Base-by-base conservation (phyloP, 164 flowering plant species). In the Litsea cubeba region DNA sequence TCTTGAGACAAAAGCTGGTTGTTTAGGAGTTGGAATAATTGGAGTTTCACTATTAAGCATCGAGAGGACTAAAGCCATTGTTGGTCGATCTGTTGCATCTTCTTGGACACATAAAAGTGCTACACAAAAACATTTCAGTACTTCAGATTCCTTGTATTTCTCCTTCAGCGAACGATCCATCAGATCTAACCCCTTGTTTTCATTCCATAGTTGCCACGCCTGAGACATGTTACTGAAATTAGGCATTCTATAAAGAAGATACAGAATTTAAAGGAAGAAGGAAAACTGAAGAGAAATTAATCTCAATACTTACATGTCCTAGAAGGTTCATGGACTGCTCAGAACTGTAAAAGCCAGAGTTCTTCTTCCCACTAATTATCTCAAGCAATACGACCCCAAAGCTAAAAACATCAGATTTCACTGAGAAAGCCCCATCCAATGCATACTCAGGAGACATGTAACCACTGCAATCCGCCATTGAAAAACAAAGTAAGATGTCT, bases 381-480 rank as follows among this genome's bases (percentile, higher is more conserved):
- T 54, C 60, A 3, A 54, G 60, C 20, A 54, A 54, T 54, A 54
- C n/a, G 5, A 54, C 72, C n/a, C 72, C 72, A 20, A 71, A 71
- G 72, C 72, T 71, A 54, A 71, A 71, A 35, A 71, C 64, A 71
- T 54, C 72, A 49, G 72, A 71, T 57, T 71, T 71, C 63, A 26
- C 40, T 12, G 72, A 71, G 50, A 71, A 71, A 17, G 23, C 26
- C n/a, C 72, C 72, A 10, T 54, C 35, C 12, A 26, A 15, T 15
- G 50, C 72, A 1, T 71, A 71, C 30, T 71, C 72, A 71, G 72
- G 72, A 23, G 72, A 51, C 72, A 71, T 51, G 18, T 71, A 71
- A 23, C 72, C 70, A 68, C 70, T 54, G 60, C n/a, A 54, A 15
- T 54, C 2, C 17, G 0, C 17, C 60, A 54, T 40, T 40, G 46